phyloP scores from a whole-genome alignment of 352 stramenopile genomes.

The Phytopythium boreale region DNA sequence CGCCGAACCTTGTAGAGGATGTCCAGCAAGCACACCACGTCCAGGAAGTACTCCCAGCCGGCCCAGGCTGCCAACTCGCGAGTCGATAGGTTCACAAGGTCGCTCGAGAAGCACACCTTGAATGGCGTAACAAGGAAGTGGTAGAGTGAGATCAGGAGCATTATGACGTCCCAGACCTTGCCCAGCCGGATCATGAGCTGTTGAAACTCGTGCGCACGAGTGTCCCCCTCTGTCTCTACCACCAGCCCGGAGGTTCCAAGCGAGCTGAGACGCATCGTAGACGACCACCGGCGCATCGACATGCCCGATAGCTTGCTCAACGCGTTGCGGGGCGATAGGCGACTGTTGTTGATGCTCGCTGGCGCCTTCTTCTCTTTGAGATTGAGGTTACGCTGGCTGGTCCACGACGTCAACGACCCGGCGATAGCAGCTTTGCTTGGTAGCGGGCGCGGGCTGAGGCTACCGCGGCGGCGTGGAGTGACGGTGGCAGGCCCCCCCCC shows the following conservation, averaged over 20 bases:
- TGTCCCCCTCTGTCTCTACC: constrained; percentile 3
- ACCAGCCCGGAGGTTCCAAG: neutral
- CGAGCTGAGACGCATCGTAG: neutral
- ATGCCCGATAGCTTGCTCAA: constrained; percentile 5
- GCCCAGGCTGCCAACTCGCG: constrained; percentile 33
- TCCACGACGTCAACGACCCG: neutral
- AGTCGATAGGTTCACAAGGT: constrained; percentile 24
- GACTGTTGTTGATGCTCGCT: neutral
- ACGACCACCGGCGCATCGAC: constrained; percentile 9
- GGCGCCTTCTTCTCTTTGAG: neutral
- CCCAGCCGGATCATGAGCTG: constrained; percentile 27
- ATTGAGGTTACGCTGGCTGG: neutral
- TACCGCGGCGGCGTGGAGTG: neutral
- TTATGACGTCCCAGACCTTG: constrained; percentile 45
- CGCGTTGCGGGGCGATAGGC: neutral
- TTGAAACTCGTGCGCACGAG: constrained; percentile 30
- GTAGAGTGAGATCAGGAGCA: constrained; percentile 48
- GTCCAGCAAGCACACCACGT: constrained; percentile 44
- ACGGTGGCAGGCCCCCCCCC: neutral
- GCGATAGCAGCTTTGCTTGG: constrained; percentile 1
- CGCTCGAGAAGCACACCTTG: constrained; percentile 55
- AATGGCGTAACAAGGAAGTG: constrained; percentile 38
- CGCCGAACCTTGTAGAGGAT: constrained; percentile 34
- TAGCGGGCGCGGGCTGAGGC: neutral
- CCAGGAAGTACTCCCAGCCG: constrained; percentile 48